Evolutionary conservation across 2,329 filamentous ascomycete genomes (phyloP), one percentile per base, ranked within the genome.

Genomic region (Dothideomycetidae sp.): DNA sequence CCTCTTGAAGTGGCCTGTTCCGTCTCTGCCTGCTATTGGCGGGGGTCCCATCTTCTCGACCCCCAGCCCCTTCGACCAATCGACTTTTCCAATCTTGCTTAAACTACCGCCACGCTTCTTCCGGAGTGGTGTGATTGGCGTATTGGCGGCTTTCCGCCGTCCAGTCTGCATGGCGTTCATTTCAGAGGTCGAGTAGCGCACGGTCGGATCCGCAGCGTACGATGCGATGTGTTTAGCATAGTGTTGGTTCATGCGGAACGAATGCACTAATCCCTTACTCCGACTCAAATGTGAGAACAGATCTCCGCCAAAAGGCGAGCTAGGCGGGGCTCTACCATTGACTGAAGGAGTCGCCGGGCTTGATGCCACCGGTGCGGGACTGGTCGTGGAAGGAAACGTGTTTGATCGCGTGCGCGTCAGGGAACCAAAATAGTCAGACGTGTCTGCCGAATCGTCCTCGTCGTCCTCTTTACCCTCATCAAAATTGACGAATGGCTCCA

Each of bases 261-360:
- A 79, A 26, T 80, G 80, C 23, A 90, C 81, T 10, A 78, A 73
- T 40, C 76, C 71, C 16, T 44, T 51, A 3, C 48, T 46, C 46
- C 74, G 71, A 49, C 79, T 75, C 28, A 85, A 73, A 46, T 79
- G 76, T 37, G 68, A 67, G n/a, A 80, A 60, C 38, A 78, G 66
- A 16, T 68, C 66, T 9, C 40, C 41, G 23, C 19, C 26, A 16
- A 30, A 29, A 5, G 37, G 36, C 3, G 29, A 31, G 3, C 29
- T 21, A 12, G 17, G 14, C 12, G 36, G 19, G 15, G 31, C 36
- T 3, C 26, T 29, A 10, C 36, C 19, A 13, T 18, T 32, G 29
- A 38, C 13, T 3, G 29, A 21, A 5, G 36, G 36, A n/a, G 36
- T 38, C 11, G 36, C 18, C n/a, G 21, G 21, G 7, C 7, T 7